A percentile compares a stretch with the other conserved stretches of the same genome.
Conservation (phyloP, 805 yeast genomes). For the Kuraishia hungarica region DNA sequence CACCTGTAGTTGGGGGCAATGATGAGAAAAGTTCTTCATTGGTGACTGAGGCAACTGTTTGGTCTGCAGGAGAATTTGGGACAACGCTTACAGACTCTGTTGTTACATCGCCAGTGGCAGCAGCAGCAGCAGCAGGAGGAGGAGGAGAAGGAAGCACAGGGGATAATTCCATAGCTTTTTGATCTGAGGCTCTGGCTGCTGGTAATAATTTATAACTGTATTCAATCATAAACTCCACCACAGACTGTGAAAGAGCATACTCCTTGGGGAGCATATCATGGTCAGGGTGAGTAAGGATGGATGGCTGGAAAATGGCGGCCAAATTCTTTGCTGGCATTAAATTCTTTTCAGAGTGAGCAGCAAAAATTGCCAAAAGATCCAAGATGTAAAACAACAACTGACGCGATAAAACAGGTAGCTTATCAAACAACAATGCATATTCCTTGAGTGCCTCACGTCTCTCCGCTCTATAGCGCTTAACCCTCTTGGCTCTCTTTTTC, state of each 20-base stretch:
- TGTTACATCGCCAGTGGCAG: neutral
- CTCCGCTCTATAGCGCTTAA: constrained; percentile 53
- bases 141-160: neutral
- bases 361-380: constrained; percentile 80
- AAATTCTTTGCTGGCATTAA: constrained; percentile 89
- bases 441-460: constrained; percentile 61
- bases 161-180: neutral
- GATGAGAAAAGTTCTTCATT: neutral
- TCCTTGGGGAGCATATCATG: constrained; percentile 93
- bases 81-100: neutral
- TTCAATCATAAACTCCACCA: constrained; percentile 81
- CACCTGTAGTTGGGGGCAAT: neutral
- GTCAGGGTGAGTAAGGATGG: constrained; percentile 84
- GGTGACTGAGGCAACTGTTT: constrained; percentile 9
- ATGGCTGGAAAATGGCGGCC: constrained; percentile 96
- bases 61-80: neutral
- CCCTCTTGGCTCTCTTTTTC: constrained; percentile 34
- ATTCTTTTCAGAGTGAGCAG: constrained; percentile 67
- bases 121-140: neutral
- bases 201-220: constrained; percentile 76
- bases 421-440: constrained; percentile 59
- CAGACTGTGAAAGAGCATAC: constrained; percentile 78
- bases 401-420: constrained; percentile 68
- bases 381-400: constrained; percentile 80
- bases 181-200: constrained; percentile 13